A percentile compares a stretch with the other conserved stretches of the same genome.
Conservation (phyloP, 1,284 basidiomycete species). For the Sanghuangporus baumii region DNA sequence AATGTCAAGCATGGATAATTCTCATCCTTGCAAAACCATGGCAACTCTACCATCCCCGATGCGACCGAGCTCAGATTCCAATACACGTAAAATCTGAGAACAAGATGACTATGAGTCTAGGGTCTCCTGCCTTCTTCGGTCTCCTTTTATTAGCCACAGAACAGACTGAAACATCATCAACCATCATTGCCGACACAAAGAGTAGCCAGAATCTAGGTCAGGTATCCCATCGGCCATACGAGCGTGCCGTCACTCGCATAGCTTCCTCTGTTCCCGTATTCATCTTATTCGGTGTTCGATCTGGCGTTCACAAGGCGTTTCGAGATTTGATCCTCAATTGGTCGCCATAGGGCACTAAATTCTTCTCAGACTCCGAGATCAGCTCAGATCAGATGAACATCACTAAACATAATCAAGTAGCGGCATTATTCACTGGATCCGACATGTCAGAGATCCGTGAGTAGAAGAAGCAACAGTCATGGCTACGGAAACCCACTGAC, state of each 20-base stretch:
- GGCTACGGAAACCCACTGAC: neutral
- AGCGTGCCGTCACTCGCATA: neutral
- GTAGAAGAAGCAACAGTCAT: neutral
- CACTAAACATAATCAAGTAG: neutral
- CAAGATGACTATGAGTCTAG: neutral
- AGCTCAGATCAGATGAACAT: neutral
- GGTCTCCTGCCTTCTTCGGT: neutral
- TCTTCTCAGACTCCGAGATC: neutral
- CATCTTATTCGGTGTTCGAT: neutral
- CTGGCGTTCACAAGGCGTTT: neutral
- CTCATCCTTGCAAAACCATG: neutral
- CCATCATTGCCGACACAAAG: neutral
- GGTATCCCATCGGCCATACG: neutral
- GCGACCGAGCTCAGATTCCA: neutral
- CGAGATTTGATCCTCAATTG: neutral
- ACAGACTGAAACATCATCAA: neutral
- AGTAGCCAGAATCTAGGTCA: neutral
- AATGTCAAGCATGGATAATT: no score
- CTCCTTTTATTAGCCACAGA: neutral
- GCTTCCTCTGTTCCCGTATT: neutral
- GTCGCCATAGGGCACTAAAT: neutral
- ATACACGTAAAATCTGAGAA: neutral
- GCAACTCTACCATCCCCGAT: neutral
- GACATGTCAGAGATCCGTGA: neutral
- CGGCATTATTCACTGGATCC: neutral